phyloP scores from a whole-genome alignment of 768 basidiomycete genomes.

The Sporobolomyces roseus region DNA sequence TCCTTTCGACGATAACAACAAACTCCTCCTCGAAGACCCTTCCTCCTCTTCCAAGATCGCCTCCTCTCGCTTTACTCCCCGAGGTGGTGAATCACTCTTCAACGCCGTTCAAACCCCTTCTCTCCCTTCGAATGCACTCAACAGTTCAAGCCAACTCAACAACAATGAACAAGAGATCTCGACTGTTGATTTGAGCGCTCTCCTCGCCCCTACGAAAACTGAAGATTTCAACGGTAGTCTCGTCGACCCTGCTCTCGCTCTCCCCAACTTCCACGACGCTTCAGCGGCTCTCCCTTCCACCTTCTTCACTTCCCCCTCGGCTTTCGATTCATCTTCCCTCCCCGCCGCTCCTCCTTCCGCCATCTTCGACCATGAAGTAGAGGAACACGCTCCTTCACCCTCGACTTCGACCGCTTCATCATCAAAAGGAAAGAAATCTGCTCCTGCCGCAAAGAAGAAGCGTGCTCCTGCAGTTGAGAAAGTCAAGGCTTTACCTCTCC shows the following conservation, averaged over 20 bases:
- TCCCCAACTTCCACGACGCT: conserved; percentile 16
- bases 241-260: conserved; percentile 35
- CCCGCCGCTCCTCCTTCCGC: conserved; percentile 42
- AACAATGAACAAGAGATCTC: neutral
- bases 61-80: neutral
- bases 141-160: neutral
- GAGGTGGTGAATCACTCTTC: conserved; percentile 4
- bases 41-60: neutral
- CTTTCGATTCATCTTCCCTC: conserved; percentile 44
- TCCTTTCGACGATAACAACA: neutral
- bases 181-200: conserved; percentile 19
- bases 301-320: conserved; percentile 15
- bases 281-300: conserved; percentile 14
- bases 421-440: conserved; percentile 48
- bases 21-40: neutral
- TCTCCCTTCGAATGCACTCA: neutral
- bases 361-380: neutral
- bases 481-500: conserved; percentile 5
- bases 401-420: conserved; percentile 44
- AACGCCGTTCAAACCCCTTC: neutral
- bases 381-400: conserved; percentile 41
- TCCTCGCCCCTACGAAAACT: conserved; percentile 12
- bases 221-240: conserved; percentile 24
- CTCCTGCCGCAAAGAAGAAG: conserved; percentile 41
- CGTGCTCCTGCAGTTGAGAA: conserved; percentile 33